These are phyloP conservation scores for Neofusicoccum ribis DNA, from an alignment of 2,329 filamentous ascomycete species.

Conservation along the genomic window DNA sequence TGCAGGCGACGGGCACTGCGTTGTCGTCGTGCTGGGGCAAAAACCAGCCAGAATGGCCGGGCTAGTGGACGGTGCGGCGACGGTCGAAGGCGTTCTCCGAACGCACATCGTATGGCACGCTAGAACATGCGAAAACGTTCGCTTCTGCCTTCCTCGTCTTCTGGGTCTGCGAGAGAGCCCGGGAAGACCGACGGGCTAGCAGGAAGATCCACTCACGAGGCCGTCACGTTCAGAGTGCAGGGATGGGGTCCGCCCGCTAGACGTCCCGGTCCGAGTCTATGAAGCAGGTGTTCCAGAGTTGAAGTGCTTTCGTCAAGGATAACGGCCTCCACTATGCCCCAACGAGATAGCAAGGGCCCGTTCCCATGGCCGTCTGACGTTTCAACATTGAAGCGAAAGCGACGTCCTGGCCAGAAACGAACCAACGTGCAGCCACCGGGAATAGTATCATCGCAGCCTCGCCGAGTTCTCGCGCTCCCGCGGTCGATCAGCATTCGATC, in stretches of 20 bases:
- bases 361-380: slow-evolving; percentile 4
- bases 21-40: background rate
- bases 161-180: background rate
- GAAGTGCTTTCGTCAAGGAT: slow-evolving; percentile 15
- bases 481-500: slow-evolving; percentile 10
- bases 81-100: slow-evolving; percentile 2
- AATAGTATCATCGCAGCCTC: slow-evolving; percentile 1
- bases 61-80: background rate
- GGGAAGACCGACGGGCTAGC: background rate
- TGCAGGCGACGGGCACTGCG: background rate
- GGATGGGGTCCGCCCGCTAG: background rate
- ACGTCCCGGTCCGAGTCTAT: slow-evolving; percentile 6
- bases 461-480: background rate
- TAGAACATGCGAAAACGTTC: slow-evolving; percentile 20
- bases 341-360: background rate
- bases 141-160: slow-evolving; percentile 3
- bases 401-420: background rate
- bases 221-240: background rate
- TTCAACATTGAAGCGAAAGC: slow-evolving; percentile 14
- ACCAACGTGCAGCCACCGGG: slow-evolving; percentile 4
- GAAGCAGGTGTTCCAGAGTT: slow-evolving; percentile 19
- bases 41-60: background rate
- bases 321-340: slow-evolving; percentile 1
- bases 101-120: slow-evolving; percentile 5
- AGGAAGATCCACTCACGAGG: background rate